Base-by-base conservation (phyloP, 2,329 filamentous ascomycete species). In the Curvularia sp. region DNA sequence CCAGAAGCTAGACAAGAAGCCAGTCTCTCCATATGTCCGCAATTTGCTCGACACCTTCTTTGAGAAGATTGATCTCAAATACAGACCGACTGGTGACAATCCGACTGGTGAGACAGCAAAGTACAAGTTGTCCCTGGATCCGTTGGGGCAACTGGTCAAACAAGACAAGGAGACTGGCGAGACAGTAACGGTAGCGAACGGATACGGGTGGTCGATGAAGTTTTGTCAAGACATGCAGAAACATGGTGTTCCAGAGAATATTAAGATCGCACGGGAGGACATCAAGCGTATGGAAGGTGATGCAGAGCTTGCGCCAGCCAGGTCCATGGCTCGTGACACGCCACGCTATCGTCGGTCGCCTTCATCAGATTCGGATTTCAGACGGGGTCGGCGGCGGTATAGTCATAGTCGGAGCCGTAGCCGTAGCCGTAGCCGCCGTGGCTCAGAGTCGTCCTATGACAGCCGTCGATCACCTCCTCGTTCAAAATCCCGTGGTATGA, bases 161-260 rank as follows among this genome's bases (percentile, higher is more conserved):
- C 18, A 86, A 2, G 87, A 92, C 66, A 86, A 89, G 64, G 79
- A 86, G n/a, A 89, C 86, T 0, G 88, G 88, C 0, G 86, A 89
- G 2, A 78, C 88, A 1, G 73, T 88, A 6, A 82, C 83, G 6
- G 88, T 88, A 1, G 88, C 91, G 62, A 91, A 90, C 0, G 96
- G 96, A 74, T 96, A 96, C 72, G 93, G 92, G 60, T 96, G 93
- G 93, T 94, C 92, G 5, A 84, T 86, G 38, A 81, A 81, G 1
- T 95, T 96, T 66, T 96, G 91, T 73, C 83, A 91, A 65, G 90
- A 89, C 70, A 95, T 95, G 89, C 92, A 89, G 55, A 66, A 65
- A n/a, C 53, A 70, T 5, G 66, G 63, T 2, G 39, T 71, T 7
- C 71, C 72, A 9, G 60, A 68, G 32, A 65, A 48, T 5, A 67